Evolutionary conservation across 768 basidiomycete species (phyloP).

Genomic region (Tephrocybe sp.): DNA sequence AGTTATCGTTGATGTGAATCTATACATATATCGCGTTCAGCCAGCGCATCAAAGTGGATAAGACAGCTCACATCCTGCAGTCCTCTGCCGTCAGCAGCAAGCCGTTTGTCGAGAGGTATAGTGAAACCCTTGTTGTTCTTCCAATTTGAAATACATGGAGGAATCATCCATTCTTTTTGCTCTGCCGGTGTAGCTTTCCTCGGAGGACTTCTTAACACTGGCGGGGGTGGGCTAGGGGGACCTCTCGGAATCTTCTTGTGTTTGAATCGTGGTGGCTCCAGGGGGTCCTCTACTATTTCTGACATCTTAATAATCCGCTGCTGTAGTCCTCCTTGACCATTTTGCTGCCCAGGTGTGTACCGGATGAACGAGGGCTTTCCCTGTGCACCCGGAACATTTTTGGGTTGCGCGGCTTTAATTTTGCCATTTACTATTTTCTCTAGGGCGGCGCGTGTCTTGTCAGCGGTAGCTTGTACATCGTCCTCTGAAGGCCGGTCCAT

Average conservation of each 20-base stretch:
- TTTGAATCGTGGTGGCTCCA: constrained; percentile 97
- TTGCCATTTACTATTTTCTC: constrained; percentile 94
- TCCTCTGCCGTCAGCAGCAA: constrained; percentile 98
- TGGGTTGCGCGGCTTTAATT: constrained; percentile 98
- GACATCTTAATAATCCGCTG: constrained; percentile 99
- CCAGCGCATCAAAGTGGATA: neutral
- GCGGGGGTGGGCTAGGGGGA: constrained; percentile 94
- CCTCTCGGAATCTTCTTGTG: constrained; percentile 99
- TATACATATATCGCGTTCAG: constrained; percentile 26
- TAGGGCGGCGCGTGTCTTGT: constrained; percentile 86
- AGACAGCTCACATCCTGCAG: constrained; percentile 85
- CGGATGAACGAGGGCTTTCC: constrained; percentile 90
- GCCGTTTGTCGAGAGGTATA: constrained; percentile 95
- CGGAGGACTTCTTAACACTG: constrained; percentile 92
- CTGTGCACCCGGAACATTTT: constrained; percentile 84
- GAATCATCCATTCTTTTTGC: constrained; percentile 99
- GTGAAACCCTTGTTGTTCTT: constrained; percentile 99
- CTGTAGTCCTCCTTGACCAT: constrained; percentile 65
- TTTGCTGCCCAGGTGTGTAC: constrained; percentile 94
- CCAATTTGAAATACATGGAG: constrained; percentile 99
- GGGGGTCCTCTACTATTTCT: constrained; percentile 94
- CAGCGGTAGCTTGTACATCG: constrained; percentile 87
- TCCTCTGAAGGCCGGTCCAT: constrained; percentile 97
- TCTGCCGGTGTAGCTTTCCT: constrained; percentile 95
- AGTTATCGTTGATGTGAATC: constrained; percentile 99